Percentiles rank a stretch among this genome's conserved stretches.
phyloP scores from a whole-genome alignment of 306 rosid species.

The Purshia tridentata region DNA sequence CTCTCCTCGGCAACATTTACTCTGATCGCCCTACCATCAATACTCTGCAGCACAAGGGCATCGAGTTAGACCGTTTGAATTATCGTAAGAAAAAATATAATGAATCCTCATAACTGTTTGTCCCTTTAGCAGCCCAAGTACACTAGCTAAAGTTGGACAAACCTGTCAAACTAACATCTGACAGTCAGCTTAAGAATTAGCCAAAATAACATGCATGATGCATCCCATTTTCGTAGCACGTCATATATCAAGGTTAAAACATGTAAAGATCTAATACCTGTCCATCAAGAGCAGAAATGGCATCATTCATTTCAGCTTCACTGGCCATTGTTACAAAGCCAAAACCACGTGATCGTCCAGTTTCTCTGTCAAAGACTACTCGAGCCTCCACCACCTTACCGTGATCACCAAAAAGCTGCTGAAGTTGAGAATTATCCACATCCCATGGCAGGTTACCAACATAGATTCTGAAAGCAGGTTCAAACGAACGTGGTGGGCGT shows the following conservation, averaged over 20 bases:
- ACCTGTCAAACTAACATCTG: neutral
- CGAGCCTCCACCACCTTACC: slow-evolving; percentile 77
- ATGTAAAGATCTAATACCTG: slow-evolving; percentile 53
- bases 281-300: slow-evolving; percentile 93
- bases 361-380: slow-evolving; percentile 77
- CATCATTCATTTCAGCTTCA: slow-evolving; percentile 74
- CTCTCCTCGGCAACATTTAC: slow-evolving; percentile 89
- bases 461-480: slow-evolving; percentile 49
- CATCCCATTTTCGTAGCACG: neutral
- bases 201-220: neutral
- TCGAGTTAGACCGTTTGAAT: slow-evolving; percentile 16
- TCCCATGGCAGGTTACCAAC: slow-evolving; percentile 93
- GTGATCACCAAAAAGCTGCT: slow-evolving; percentile 72
- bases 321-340: slow-evolving; percentile 82
- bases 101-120: neutral
- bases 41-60: slow-evolving; percentile 45
- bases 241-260: neutral
- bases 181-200: neutral
- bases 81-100: neutral
- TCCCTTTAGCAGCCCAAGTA: neutral
- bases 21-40: slow-evolving; percentile 82
- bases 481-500: slow-evolving; percentile 51
- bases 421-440: slow-evolving; percentile 65
- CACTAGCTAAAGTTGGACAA: neutral
- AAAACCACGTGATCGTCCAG: slow-evolving; percentile 95